Evolutionary conservation across 2,329 filamentous ascomycete genomes (phyloP).

Genomic region (Fusarium pseudonygamai): DNA sequence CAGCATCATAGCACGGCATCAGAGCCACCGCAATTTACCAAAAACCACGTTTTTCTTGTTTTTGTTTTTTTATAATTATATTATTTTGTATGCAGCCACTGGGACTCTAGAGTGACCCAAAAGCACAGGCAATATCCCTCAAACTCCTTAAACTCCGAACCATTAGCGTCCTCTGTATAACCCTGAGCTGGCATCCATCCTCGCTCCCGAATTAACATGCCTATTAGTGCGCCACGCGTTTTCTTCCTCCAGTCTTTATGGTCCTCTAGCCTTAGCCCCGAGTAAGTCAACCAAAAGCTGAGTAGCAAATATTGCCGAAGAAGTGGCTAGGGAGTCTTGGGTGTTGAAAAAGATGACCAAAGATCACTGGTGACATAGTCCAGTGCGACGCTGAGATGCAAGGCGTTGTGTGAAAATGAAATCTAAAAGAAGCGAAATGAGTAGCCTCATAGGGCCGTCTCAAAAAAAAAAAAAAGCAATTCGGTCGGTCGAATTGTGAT

Average conservation of each 20-base stretch:
- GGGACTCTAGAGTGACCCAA: neutral
- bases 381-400: neutral
- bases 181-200: constrained; percentile 12
- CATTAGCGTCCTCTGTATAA: neutral
- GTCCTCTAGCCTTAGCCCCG: constrained; percentile 28
- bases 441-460: neutral
- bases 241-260: constrained; percentile 15
- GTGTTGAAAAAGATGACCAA: constrained; percentile 8
- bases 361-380: neutral
- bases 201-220: constrained; percentile 14
- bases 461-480: neutral
- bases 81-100: constrained; percentile 2
- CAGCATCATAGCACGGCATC: neutral
- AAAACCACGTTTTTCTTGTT: neutral
- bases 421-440: neutral
- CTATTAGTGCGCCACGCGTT: constrained; percentile 21
- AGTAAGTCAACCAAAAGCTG: constrained; percentile 28
- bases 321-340: constrained; percentile 9
- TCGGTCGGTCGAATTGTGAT: neutral
- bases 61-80: neutral
- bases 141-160: constrained; percentile 5
- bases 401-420: constrained; percentile 6
- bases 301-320: constrained; percentile 2
- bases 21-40: neutral
- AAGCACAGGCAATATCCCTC: neutral